phyloP scores from a whole-genome alignment of 805 yeast species.

The Ogataea angusta region DNA sequence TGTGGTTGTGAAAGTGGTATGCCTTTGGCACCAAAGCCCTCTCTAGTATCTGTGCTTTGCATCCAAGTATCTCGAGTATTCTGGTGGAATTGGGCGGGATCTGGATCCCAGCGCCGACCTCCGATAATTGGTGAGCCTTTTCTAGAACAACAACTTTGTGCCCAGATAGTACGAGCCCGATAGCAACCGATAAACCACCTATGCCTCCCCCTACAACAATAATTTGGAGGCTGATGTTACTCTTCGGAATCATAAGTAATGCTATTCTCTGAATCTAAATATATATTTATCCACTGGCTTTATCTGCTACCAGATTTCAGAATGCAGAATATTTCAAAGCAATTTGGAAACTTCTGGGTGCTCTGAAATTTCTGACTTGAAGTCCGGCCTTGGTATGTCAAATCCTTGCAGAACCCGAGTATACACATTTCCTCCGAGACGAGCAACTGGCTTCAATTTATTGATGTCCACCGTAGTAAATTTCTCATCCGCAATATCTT shows the following conservation, averaged over 20 bases:
- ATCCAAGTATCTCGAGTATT: constrained; percentile 15
- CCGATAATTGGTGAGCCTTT: constrained; percentile 23
- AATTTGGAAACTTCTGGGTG: constrained; percentile 10
- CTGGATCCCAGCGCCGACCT: constrained; percentile 22
- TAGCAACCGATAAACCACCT: constrained; percentile 31
- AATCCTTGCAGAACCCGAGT: constrained; percentile 43
- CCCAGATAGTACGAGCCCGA: constrained; percentile 23
- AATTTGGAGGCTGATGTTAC: constrained; percentile 6
- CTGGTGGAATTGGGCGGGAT: constrained; percentile 18
- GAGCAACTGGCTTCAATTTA: constrained; percentile 50
- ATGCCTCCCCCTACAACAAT: constrained; percentile 33
- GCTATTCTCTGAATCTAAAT: too few species aligned
- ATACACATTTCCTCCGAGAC: constrained; percentile 53
- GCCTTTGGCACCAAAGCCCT: constrained; percentile 14
- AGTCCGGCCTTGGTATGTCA: constrained; percentile 46
- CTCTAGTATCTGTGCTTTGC: constrained; percentile 6
- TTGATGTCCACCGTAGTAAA: constrained; percentile 39
- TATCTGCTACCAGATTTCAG: constrained; percentile 7
- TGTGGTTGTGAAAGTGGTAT: constrained; percentile 13
- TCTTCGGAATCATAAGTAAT: constrained; percentile 3
- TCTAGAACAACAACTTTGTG: constrained; percentile 29
- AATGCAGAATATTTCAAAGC: constrained; percentile 10
- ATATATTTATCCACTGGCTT: background rate
- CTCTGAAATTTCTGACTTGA: constrained; percentile 17
- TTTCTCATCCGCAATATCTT: constrained; percentile 47